These are phyloP conservation scores for Kuraishia borneana DNA, from an alignment of 805 yeast genomes.

Conservation along the genomic window DNA sequence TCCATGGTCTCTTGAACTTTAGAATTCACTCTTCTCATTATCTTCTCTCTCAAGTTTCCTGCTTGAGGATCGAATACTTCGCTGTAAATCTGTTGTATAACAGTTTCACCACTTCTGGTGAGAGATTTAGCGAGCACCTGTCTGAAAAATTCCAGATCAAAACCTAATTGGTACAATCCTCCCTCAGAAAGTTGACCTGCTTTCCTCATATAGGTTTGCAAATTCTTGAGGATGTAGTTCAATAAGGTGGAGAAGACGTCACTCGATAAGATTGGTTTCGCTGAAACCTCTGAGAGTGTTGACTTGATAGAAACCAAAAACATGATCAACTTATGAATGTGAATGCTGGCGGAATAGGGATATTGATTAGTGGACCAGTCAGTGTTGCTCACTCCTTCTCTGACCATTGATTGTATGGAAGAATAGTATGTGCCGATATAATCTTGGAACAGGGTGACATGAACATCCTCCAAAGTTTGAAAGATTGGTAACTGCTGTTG, in stretches of 20 bases:
- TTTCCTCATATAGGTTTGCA: constrained; percentile 1
- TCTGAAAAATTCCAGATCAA: constrained; percentile 1
- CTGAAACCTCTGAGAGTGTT: neutral
- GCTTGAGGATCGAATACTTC: neutral
- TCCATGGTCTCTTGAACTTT: neutral
- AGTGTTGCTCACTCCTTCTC: constrained; percentile 24
- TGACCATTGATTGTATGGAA: constrained; percentile 25
- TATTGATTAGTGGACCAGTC: constrained; percentile 27
- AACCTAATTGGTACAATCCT: constrained; percentile 1
- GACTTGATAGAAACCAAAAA: constrained; percentile 29
- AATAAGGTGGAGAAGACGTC: neutral
- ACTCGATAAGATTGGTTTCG: neutral
- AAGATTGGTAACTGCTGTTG: constrained; percentile 32
- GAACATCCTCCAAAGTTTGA: constrained; percentile 33
- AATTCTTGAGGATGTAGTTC: constrained; percentile 2
- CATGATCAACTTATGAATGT: constrained; percentile 37
- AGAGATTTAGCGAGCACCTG: neutral
- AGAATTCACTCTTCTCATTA: neutral
- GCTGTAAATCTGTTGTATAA: constrained; percentile 1
- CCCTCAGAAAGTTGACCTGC: neutral
- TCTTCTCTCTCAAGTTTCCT: neutral
- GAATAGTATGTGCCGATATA: constrained; percentile 39
- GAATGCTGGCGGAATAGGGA: constrained; percentile 28
- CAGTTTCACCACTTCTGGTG: neutral
- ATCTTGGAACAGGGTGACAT: constrained; percentile 39